Evolutionary conservation across 2,329 filamentous ascomycete genomes (phyloP).

Genomic region (Zymoseptoria tritici): DNA sequence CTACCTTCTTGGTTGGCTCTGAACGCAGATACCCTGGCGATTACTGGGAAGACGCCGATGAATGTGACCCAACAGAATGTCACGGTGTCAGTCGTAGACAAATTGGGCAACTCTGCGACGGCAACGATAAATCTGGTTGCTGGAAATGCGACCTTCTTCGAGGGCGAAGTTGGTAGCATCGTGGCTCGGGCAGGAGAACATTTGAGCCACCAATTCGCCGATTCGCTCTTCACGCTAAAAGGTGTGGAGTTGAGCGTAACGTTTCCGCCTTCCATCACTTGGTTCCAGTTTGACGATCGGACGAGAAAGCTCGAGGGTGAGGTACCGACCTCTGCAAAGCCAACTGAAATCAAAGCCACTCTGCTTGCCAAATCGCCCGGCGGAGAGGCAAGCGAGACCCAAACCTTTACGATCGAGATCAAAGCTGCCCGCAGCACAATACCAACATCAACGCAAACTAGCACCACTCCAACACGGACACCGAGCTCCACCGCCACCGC

Average conservation of each 20-base stretch:
- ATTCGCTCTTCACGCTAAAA: conserved; percentile 35
- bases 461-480: neutral
- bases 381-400: conserved; percentile 30
- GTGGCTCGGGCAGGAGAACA: conserved; percentile 43
- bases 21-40: conserved; percentile 51
- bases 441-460: conserved; percentile 9
- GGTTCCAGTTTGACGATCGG: conserved; percentile 44
- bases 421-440: conserved; percentile 7
- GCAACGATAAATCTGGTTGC: conserved; percentile 41
- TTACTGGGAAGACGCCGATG: conserved; percentile 59
- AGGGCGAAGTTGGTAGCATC: conserved; percentile 36
- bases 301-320: conserved; percentile 42
- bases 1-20: conserved; percentile 65
- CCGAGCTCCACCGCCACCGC: conserved; percentile 1
- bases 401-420: conserved; percentile 39
- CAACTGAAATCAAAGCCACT: conserved; percentile 35
- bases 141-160: conserved; percentile 35
- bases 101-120: conserved; percentile 52
- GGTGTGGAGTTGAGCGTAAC: conserved; percentile 39
- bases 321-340: conserved; percentile 37
- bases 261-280: conserved; percentile 37
- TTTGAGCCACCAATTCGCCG: conserved; percentile 44
- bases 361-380: conserved; percentile 35
- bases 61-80: conserved; percentile 55
- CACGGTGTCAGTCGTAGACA: conserved; percentile 52